Evolutionary conservation across 441 rosid genomes (phyloP).

Genomic region (Populus hybrid): DNA sequence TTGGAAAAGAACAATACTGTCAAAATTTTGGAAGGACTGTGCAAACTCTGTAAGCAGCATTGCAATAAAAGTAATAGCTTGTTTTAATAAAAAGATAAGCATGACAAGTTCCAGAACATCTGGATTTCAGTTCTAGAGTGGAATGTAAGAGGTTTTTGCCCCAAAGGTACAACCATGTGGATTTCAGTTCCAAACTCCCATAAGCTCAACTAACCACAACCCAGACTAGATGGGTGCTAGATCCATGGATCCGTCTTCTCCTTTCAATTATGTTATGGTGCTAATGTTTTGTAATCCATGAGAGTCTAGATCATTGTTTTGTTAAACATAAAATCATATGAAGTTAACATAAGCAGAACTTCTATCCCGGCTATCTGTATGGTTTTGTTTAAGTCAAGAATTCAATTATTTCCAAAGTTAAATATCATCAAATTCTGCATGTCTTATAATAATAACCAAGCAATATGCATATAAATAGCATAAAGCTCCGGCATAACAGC

Average conservation of each 20-base stretch:
- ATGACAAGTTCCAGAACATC: background rate
- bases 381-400: background rate
- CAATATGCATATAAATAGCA: background rate
- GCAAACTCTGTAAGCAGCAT: background rate
- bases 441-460: background rate
- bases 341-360: background rate
- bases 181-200: background rate
- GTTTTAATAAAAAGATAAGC: background rate
- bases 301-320: too few species aligned
- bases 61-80: background rate
- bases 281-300: too few species aligned
- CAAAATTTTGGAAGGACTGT: slow-evolving; percentile 1
- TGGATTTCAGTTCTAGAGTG: background rate
- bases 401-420: background rate
- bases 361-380: background rate
- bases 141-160: background rate
- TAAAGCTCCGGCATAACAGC: background rate
- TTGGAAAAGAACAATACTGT: background rate
- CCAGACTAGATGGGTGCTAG: background rate
- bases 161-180: background rate
- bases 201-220: background rate
- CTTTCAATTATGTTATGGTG: background rate
- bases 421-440: background rate
- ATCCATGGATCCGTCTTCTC: background rate
- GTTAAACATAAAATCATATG: too few species aligned